Evolutionary conservation across 2,329 filamentous ascomycete species (phyloP), one percentile per base, ranked within the genome.

Genomic region (Parastagonospora nodorum): DNA sequence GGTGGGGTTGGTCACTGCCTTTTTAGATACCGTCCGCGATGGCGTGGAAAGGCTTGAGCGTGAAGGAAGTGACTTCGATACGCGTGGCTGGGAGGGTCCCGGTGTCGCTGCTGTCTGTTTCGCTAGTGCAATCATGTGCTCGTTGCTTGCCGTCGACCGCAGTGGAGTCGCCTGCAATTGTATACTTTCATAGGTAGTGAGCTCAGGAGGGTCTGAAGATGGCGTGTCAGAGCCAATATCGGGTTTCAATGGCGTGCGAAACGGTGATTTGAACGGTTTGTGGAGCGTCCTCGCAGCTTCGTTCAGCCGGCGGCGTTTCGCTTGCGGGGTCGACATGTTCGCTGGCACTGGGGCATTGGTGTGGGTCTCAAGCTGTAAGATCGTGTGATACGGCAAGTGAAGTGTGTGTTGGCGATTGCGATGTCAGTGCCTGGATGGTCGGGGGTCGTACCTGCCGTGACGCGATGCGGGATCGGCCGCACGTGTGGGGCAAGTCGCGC

Each of bases 201-300:
- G n/a, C 12, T 64, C 56, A 28, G 52, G 57, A 44, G 62, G 60
- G 37, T 69, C 65, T 28, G 65, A 66, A 32, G 63, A 67, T 8
- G 57, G 62, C 11, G 60, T 58, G 31, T 64, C 60, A 30, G 63
- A 62, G 39, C 59, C 55, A 33, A 60, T 51, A 30, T 32, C 53
- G 12, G 61, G 60, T 47, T 66, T 70, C 44, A 68, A 51, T 19
- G 77, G 75, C 32, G 77, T 80, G 58, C 81, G 82, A 53, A 88
- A 80, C 11, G 87, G 88, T 39, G 88, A 90, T 58, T 87, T 86
- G 75, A 91, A 91, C 0, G 88, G 88, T 66, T 86, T 88, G 55
- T 82, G 81, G 41, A 90, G 80, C 6, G 82, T 81, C n/a, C 77
- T 78, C 16, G 80, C 74, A 33, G 83, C 80, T 38, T 80, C 75